Conservation (phyloP, 208 protist species). For the Strigomonas culicis region DNA sequence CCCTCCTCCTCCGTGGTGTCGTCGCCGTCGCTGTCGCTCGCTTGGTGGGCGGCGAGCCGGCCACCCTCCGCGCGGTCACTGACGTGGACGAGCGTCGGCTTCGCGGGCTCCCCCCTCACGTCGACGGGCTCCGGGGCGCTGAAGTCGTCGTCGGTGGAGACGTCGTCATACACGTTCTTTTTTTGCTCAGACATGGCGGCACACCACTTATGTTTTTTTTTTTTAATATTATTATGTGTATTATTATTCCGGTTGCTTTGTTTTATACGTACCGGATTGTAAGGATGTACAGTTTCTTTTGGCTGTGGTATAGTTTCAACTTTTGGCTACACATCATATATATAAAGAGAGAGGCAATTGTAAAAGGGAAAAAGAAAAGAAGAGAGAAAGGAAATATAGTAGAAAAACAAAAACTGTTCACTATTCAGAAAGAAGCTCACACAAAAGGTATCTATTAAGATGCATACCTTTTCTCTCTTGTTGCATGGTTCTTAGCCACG, state of each 20-base stretch:
- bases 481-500: background rate
- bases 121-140: slow-evolving; percentile 1
- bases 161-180: slow-evolving; percentile 52
- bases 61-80: background rate
- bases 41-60: background rate
- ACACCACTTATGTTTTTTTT: background rate
- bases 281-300: too few species aligned
- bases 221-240: slow-evolving; percentile 6
- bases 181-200: background rate
- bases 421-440: slow-evolving; percentile 14
- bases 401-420: slow-evolving; percentile 14
- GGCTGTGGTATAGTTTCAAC: too few species aligned
- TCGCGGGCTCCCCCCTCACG: background rate
- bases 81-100: background rate
- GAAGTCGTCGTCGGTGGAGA: slow-evolving; percentile 25
- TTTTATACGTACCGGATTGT: background rate
- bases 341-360: too few species aligned
- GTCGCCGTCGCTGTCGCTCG: background rate
- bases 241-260: slow-evolving; percentile 5
- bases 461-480: background rate
- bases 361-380: background rate
- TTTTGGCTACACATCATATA: too few species aligned
- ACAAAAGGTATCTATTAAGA: slow-evolving; percentile 10
- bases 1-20: background rate
- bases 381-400: background rate